Percentiles rank a stretch among this genome's conserved stretches.
Evolutionary conservation across 768 basidiomycete species (phyloP).

Genomic region (Mycena filopes): DNA sequence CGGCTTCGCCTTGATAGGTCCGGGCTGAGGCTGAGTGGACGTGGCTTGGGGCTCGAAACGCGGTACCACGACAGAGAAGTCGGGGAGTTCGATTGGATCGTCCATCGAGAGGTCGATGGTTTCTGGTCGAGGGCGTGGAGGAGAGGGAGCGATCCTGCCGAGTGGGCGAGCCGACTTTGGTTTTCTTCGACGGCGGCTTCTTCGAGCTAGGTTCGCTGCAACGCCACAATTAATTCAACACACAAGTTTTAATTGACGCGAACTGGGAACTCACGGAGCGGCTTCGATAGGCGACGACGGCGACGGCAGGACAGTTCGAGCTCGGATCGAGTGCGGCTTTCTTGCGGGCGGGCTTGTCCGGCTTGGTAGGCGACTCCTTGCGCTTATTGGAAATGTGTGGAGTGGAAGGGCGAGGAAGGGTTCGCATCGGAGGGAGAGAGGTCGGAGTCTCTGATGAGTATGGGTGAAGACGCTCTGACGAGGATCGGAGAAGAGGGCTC

Average conservation of each 20-base stretch:
- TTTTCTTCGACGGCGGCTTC: constrained; percentile 17
- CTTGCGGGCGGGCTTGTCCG: constrained; percentile 19
- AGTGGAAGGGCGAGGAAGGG: constrained; percentile 2
- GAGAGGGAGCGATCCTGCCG: constrained; percentile 22
- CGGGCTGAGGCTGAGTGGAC: constrained; percentile 26
- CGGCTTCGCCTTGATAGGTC: constrained; percentile 33
- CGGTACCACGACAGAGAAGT: constrained; percentile 32
- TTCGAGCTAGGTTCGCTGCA: constrained; percentile 14
- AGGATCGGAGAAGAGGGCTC: not conserved
- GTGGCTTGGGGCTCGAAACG: constrained; percentile 29
- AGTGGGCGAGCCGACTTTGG: constrained; percentile 5
- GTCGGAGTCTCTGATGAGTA: not conserved
- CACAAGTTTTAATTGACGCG: not conserved
- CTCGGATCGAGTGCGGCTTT: constrained; percentile 24
- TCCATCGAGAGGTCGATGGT: constrained; percentile 24
- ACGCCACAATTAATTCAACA: not conserved
- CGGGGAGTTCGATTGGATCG: constrained; percentile 31
- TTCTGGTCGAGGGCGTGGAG: constrained; percentile 10
- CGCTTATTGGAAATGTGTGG: constrained; percentile 18
- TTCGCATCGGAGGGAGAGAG: not conserved
- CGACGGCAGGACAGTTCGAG: constrained; percentile 7
- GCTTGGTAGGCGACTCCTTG: constrained; percentile 21
- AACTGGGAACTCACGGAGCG: constrained; percentile 7
- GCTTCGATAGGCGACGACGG: constrained; percentile 28
- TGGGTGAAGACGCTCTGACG: not conserved